Percentiles rank a stretch among this genome's conserved stretches.
Conservation (phyloP, 2,329 filamentous ascomycete genomes). For the Stemphylium beticola region DNA sequence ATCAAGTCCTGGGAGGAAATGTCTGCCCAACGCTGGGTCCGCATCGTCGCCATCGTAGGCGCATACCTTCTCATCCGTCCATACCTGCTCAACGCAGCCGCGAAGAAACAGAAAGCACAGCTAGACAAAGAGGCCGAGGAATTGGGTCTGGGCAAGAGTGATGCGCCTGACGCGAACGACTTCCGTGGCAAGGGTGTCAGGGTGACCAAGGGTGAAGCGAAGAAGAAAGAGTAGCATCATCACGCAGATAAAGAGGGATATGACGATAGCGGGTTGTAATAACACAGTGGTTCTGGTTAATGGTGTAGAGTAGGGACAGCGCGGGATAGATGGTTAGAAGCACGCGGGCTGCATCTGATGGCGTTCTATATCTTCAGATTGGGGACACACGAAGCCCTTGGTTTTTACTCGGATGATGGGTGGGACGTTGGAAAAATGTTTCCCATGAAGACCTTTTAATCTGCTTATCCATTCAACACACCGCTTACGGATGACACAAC, state of each 20-base stretch:
- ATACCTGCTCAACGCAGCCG: constrained; percentile 72
- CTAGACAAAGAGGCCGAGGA: constrained; percentile 61
- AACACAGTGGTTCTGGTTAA: not conserved
- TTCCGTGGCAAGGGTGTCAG: constrained; percentile 34
- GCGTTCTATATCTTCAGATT: constrained; percentile 2
- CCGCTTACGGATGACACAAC: not conserved
- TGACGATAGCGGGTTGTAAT: not conserved
- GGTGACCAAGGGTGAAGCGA: constrained; percentile 51
- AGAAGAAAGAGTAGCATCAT: constrained; percentile 46
- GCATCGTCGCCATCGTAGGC: constrained; percentile 73
- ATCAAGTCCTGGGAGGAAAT: constrained; percentile 53
- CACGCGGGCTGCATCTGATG: not conserved
- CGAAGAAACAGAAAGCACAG: constrained; percentile 67
- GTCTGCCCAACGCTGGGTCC: constrained; percentile 61
- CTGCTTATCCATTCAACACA: not conserved
- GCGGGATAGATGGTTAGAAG: not conserved
- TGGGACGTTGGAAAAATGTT: constrained; percentile 14
- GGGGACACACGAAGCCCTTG: not conserved
- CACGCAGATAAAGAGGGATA: not conserved
- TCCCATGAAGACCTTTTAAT: not conserved
- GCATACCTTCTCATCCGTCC: constrained; percentile 74
- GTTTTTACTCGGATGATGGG: constrained; percentile 19
- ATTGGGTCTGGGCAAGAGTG: constrained; percentile 42
- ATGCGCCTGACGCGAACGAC: constrained; percentile 40
- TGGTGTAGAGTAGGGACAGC: no score